A percentile compares a stretch with the other conserved stretches of the same genome.
phyloP scores from a whole-genome alignment of 345 rosid genomes.

The Viola odorata region DNA sequence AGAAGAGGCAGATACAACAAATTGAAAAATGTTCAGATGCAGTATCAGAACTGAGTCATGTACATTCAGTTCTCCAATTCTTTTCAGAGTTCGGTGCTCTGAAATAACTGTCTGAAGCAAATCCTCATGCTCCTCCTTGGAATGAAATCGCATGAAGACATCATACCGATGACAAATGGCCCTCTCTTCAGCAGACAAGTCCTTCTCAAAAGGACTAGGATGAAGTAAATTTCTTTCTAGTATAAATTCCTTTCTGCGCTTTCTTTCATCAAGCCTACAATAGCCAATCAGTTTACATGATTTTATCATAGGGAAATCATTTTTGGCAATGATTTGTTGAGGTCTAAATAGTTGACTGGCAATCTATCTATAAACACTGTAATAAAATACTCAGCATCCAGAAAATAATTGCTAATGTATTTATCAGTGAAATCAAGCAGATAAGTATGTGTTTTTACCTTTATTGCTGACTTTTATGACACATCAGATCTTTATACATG shows the following conservation, averaged over 20 bases:
- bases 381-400: background rate
- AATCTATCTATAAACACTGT: background rate
- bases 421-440: background rate
- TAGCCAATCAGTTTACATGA: background rate
- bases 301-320: background rate
- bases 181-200: constrained; percentile 77
- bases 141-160: constrained; percentile 84
- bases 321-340: background rate
- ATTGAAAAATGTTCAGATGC: background rate
- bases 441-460: background rate
- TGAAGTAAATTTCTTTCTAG: constrained; percentile 72
- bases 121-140: constrained; percentile 87
- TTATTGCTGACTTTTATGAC: background rate
- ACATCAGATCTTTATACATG: too few relatives aligned
- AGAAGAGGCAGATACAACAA: constrained; percentile 13
- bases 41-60: background rate
- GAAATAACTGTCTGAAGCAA: constrained; percentile 59
- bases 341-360: background rate
- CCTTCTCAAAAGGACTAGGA: constrained; percentile 70
- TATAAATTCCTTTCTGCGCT: constrained; percentile 86
- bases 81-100: constrained; percentile 71
- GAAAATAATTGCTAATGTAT: too few relatives aligned
- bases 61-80: constrained; percentile 79
- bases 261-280: constrained; percentile 91
- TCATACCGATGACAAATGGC: constrained; percentile 64